Evolutionary conservation across 805 yeast species (phyloP), one percentile per base, ranked within the genome.

Genomic region (Lipomyces japonicus): DNA sequence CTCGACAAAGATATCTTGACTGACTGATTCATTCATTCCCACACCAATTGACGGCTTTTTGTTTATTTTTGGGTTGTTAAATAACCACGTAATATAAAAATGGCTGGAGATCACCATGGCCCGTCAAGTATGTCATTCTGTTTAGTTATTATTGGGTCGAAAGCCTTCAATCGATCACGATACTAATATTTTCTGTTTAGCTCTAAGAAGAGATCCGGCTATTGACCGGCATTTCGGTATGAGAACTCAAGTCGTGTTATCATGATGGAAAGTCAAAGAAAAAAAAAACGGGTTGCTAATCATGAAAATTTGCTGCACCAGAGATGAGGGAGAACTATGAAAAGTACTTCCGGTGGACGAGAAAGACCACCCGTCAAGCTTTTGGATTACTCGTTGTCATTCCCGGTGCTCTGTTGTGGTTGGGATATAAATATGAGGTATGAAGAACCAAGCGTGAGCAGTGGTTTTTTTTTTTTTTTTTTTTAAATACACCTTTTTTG

Each of bases 131-230:
- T 12, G 56, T 44, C 36, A 1, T n/a, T 36, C 4, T 30, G 32
- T 4, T 28, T 30, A 30, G 34, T 37, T 42, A 22, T 10, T 18
- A 18, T 24, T 18, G 24, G n/a, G n/a, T n/a, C n/a, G n/a, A n/a
- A n/a, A n/a, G n/a, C n/a, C n/a, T n/a, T n/a, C n/a, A n/a, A n/a
- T n/a, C n/a, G n/a, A n/a, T n/a, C n/a, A n/a, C 40, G 19, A 10
- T 28, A 36, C 51, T 50, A 36, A 49, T 45, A n/a, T 24, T 12
- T 34, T 23, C 12, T 12, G 21, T 39, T n/a, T 14, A 54, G 58
- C 57, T 22, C 53, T 54, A 26, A 50, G n/a, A 26, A 26, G 57
- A 40, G 58, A 54, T 42, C 55, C 57, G 24, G 58, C 58, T 19
- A 52, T 54, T 25, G 58, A 54, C 44, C 24, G 48, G 46, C 58